phyloP scores from a whole-genome alignment of 176 grass and related monocot genomes.

The Tillandsia leiboldiana region DNA sequence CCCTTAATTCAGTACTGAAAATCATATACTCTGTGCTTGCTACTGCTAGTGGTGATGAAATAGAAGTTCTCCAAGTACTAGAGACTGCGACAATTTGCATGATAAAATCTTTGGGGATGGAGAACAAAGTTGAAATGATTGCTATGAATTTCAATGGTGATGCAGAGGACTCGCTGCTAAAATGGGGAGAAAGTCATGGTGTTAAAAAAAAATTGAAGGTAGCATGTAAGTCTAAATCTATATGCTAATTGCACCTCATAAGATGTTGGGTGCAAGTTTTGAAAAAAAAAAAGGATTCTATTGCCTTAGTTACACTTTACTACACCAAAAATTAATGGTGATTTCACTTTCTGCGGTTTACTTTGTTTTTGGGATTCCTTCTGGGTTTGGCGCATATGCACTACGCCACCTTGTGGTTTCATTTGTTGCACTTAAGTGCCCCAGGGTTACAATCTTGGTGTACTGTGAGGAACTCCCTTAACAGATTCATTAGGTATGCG shows the following conservation, averaged over 20 bases:
- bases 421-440: no score
- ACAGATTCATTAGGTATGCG: no score
- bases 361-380: background rate
- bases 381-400: background rate
- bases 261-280: background rate
- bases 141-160: conserved; percentile 27
- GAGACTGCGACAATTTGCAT: conserved; percentile 31
- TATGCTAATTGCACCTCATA: conserved; percentile 3
- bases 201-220: conserved; percentile 72
- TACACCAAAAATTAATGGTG: background rate
- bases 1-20: conserved; percentile 50
- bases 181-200: conserved; percentile 68
- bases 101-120: conserved; percentile 31
- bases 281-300: background rate
- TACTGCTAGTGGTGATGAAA: conserved; percentile 20
- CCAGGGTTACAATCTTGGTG: background rate
- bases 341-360: background rate
- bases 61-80: conserved; percentile 41
- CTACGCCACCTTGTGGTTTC: no score
- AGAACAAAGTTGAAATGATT: conserved; percentile 22
- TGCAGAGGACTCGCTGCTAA: conserved; percentile 57
- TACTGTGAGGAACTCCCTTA: no score
- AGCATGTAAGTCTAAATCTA: conserved; percentile 44
- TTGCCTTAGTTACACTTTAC: background rate
- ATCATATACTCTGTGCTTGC: conserved; percentile 30